Percentiles rank a stretch among this genome's conserved stretches.
These are phyloP conservation scores for Cyclostephanos tholiformis DNA, from an alignment of 108 stramenopile genomes.

Conservation along the genomic window DNA sequence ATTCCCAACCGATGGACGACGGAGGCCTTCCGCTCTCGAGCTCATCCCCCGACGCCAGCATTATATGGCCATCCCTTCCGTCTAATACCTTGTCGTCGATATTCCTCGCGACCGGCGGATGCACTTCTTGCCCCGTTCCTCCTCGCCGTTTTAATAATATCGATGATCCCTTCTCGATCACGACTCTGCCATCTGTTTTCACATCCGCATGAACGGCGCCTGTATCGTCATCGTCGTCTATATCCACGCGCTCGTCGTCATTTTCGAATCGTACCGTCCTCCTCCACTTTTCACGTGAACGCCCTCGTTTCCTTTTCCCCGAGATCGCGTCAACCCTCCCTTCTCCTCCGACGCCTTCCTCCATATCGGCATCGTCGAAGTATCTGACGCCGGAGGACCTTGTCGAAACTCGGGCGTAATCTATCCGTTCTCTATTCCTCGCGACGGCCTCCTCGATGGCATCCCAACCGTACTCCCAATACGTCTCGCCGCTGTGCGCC, in stretches of 20 bases:
- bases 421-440: slow-evolving; percentile 30
- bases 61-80: neutral
- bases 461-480: slow-evolving; percentile 42
- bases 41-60: neutral
- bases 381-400: neutral
- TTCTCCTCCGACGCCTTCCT: neutral
- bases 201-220: neutral
- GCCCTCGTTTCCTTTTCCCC: neutral
- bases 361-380: neutral
- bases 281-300: neutral
- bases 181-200: neutral
- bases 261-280: neutral
- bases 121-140: neutral
- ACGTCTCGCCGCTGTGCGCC: slow-evolving; percentile 4
- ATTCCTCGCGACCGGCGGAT: neutral
- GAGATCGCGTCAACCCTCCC: neutral
- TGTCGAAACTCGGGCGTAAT: slow-evolving; percentile 7
- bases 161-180: neutral
- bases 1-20: slow-evolving; percentile 20
- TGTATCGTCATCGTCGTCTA: neutral
- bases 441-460: slow-evolving; percentile 37
- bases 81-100: neutral
- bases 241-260: neutral
- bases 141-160: neutral
- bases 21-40: slow-evolving; percentile 24